These are phyloP conservation scores for Podospora conica DNA, from an alignment of 495 filamentous ascomycete species.

Conservation along the genomic window DNA sequence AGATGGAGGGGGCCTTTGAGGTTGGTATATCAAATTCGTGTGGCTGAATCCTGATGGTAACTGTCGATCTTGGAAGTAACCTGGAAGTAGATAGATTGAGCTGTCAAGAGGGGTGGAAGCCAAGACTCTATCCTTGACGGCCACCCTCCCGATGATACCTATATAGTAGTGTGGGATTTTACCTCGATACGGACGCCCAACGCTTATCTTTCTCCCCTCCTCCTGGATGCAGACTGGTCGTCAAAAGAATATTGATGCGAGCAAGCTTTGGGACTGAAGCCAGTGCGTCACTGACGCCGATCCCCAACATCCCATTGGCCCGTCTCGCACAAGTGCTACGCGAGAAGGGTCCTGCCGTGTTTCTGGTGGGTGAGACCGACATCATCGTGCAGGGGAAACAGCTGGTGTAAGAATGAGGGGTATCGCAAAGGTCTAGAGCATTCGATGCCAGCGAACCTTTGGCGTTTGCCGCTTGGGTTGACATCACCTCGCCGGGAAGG, in stretches of 20 bases:
- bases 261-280: constrained; percentile 7
- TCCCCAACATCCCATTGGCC: constrained; percentile 4
- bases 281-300: constrained; percentile 11
- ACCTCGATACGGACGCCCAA: neutral
- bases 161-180: neutral
- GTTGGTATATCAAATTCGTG: neutral
- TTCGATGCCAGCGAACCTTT: neutral
- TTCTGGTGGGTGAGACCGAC: neutral
- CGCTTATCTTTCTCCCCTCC: neutral
- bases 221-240: neutral
- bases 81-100: neutral
- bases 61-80: neutral
- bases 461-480: too few species aligned
- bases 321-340: neutral
- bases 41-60: neutral
- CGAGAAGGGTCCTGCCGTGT: constrained; percentile 8
- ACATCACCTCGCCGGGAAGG: too few species aligned
- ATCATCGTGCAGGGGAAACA: constrained; percentile 11
- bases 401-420: neutral
- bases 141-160: neutral
- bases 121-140: neutral
- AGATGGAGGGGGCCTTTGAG: neutral
- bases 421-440: neutral
- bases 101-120: neutral
- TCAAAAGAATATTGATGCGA: neutral